Evolutionary conservation across 2,329 filamentous ascomycete genomes (phyloP).

Genomic region (Talaromyces sp.): DNA sequence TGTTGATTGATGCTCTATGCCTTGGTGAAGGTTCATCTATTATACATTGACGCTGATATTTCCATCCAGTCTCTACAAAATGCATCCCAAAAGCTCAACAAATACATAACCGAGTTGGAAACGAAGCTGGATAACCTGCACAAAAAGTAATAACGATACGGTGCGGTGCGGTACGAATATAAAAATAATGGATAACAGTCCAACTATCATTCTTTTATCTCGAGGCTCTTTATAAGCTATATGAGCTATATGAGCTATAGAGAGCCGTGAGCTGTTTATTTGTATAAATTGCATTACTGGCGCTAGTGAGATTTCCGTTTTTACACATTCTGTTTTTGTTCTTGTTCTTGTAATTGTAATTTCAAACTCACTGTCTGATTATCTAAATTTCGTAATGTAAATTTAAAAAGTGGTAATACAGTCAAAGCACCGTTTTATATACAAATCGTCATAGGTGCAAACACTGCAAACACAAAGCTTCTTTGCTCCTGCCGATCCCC

Average conservation of each 20-base stretch:
- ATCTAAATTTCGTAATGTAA: neutral
- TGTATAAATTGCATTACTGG: neutral
- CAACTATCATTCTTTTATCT: neutral
- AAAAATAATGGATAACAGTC: neutral
- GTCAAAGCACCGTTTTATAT: neutral
- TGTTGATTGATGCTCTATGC: too few species aligned
- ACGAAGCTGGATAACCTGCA: constrained; percentile 66
- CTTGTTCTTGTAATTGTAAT: neutral
- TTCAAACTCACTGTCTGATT: neutral
- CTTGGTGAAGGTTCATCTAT: too few species aligned
- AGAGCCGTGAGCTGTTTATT: neutral
- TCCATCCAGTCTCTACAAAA: constrained; percentile 71
- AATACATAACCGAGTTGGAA: constrained; percentile 77
- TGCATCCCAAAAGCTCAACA: constrained; percentile 79
- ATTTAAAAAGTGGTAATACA: neutral
- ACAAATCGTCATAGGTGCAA: constrained; percentile 1
- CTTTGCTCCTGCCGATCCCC: neutral
- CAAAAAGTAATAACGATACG: constrained; percentile 57
- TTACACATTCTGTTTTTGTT: neutral
- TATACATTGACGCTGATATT: neutral
- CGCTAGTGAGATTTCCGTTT: neutral
- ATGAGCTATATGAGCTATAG: neutral
- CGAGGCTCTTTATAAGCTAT: neutral
- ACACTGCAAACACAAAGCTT: constrained; percentile 2
- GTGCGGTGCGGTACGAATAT: neutral